Conservation (phyloP, 441 rosid species). For the Melastoma candidum region DNA sequence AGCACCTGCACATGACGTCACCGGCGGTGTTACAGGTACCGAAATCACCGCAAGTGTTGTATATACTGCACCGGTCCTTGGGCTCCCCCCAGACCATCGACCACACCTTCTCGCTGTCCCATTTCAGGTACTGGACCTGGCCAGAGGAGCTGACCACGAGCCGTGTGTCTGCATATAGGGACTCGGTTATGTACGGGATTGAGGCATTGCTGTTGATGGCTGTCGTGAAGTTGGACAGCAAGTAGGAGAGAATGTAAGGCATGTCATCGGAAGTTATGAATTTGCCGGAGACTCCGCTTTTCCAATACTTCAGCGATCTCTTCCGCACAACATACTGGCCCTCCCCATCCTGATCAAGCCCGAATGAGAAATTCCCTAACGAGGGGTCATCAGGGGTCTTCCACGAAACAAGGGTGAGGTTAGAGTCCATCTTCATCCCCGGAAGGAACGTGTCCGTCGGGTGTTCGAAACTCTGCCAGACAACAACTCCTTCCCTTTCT, state of each 20-base stretch:
- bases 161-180: slow-evolving; percentile 23
- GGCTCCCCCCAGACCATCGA: slow-evolving; percentile 41
- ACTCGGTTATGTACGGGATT: slow-evolving; percentile 3
- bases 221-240: slow-evolving; percentile 40
- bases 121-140: slow-evolving; percentile 30
- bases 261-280: slow-evolving; percentile 32
- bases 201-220: slow-evolving; percentile 5
- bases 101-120: slow-evolving; percentile 24
- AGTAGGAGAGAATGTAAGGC: slow-evolving; percentile 28
- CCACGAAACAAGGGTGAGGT: slow-evolving; percentile 37
- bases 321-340: slow-evolving; percentile 31
- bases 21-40: slow-evolving; percentile 45
- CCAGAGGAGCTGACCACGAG: slow-evolving; percentile 36
- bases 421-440: slow-evolving; percentile 50
- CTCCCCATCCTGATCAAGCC: slow-evolving; percentile 27
- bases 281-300: slow-evolving; percentile 22
- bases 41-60: slow-evolving; percentile 42
- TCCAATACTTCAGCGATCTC: slow-evolving; percentile 33
- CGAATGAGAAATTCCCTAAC: slow-evolving; percentile 40
- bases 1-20: slow-evolving; percentile 34
- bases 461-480: slow-evolving; percentile 58
- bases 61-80: slow-evolving; percentile 34
- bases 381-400: slow-evolving; percentile 35
- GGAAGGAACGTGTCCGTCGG: slow-evolving; percentile 70
- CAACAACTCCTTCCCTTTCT: slow-evolving; percentile 3